Base-by-base conservation (phyloP, 2,329 filamentous ascomycete genomes). In the Thelonectria rubi region DNA sequence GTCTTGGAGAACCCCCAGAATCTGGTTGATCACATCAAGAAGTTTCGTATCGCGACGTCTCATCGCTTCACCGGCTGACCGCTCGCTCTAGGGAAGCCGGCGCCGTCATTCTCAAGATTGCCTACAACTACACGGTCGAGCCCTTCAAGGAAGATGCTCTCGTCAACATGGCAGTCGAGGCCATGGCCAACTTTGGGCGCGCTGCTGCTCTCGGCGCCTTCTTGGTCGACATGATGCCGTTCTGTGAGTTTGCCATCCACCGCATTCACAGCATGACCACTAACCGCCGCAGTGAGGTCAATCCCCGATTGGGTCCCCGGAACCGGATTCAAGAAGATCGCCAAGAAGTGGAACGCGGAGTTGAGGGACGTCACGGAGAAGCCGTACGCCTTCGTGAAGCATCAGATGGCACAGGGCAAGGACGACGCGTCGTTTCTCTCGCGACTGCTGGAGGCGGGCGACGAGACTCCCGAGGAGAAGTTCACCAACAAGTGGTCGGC, bases 11-110 rank as follows among this genome's bases (percentile, higher is more conserved):
- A 76, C 0, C 81, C 79, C 0, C 66, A 76, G 3, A 64, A 74
- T 0, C 61, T 82, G 14, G 39, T 76, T 0, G 59, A 78, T 5
- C 81, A 84, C 48, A 75, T 85, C 8, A 73, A 74, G 57, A 81
- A 72, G 79, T 79, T n/a, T 60, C 55, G 75, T 73, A 21, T 11
- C 4, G 8, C 21, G 14, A 3, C 43, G 3, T 1, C 18, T 30
- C n/a, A 11, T 37, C 11, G 24, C 2, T 14, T 15, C 11, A 32
- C n/a, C n/a, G 6, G 24, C 58, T 62, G n/a, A 64, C 34, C n/a
- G 14, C 11, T 10, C 8, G 14, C 12, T 7, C 2, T 9, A 70
- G 68, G 40, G 65, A 69, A 46, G 53, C 65, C 0, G 68, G 66
- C 0, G 47, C 63, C 0, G 51, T 69, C 0, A 70, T 68, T 20